Base-by-base conservation (phyloP, 306 rosid genomes). In the Rosa multiflora region DNA sequence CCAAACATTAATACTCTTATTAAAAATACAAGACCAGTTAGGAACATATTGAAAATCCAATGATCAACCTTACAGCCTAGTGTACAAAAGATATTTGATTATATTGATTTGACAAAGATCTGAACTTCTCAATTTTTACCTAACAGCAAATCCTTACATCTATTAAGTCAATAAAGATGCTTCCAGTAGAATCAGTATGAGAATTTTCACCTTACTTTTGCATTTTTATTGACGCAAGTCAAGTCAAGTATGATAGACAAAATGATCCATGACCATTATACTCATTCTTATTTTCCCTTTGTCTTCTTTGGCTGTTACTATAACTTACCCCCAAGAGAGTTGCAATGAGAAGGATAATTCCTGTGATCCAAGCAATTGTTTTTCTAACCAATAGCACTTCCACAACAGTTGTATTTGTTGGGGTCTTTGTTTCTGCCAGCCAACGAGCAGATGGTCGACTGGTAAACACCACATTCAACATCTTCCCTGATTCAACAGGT, bases 281-380 rank as follows among this genome's bases (percentile, higher is more conserved):
- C 2, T 67, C 48, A 67, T 67, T 67, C 71, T 59, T 20, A 7
- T 18, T 62, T 64, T 8, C 2, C 29, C 17, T 9, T 10, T 20
- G 26, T 18, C 35, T 3, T 26, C 37, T 39, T 23, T 17, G 4
- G 40, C 5, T 71, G 40, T 47, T 1, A 58, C 26, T 32, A 21
- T 71, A 56, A 71, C 91, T 87, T 95, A 95, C 99, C 93, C 97
- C 99, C 44, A 93, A 53, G 61, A 93, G 87, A 81, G 99, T 96
- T 67, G 99, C 82, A 83, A 93, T 75, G 44, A 96, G 84, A 74
- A 96, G 88, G 82, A 96, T 89, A 43, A 93, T 84, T 83, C 98
- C 99, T 14, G 94, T 91, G 81, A 90, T 8, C 98, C 98, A 93
- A 37, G 99, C 99, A 72, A 96, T 91, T 55, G 86, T 88, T 76